These are phyloP conservation scores for Russula foetens DNA, from an alignment of 768 basidiomycete species.

Conservation along the genomic window DNA sequence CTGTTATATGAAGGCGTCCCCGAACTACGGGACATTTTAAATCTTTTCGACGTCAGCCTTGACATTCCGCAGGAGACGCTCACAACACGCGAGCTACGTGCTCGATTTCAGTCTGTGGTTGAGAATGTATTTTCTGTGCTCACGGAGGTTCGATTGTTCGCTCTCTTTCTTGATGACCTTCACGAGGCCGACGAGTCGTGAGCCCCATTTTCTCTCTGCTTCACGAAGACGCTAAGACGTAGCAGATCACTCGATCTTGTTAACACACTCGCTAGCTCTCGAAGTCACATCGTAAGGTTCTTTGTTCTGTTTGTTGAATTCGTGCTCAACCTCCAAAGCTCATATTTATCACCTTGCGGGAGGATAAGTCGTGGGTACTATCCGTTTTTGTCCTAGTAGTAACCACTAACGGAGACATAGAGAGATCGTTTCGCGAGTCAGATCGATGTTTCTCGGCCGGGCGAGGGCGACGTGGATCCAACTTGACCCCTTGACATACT, in stretches of 20 bases:
- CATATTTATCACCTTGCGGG: conserved; percentile 53
- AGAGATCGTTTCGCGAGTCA: conserved; percentile 41
- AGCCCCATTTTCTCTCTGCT: conserved; percentile 13
- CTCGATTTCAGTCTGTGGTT: conserved; percentile 62
- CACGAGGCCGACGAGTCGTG: conserved; percentile 71
- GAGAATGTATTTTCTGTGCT: conserved; percentile 63
- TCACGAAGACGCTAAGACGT: conserved; percentile 1
- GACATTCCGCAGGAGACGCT: conserved; percentile 47
- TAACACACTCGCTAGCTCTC: conserved; percentile 53
- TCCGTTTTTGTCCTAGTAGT: background rate
- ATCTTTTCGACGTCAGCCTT: conserved; percentile 43
- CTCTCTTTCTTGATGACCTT: conserved; percentile 64
- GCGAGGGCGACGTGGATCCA: conserved; percentile 60
- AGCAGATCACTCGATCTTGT: conserved; percentile 57
- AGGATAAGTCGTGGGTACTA: conserved; percentile 38
- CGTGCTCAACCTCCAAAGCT: conserved; percentile 33
- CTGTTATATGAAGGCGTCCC: conserved; percentile 65
- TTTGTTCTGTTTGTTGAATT: background rate
- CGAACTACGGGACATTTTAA: conserved; percentile 56
- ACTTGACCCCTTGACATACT: conserved; percentile 49
- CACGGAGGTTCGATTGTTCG: conserved; percentile 61
- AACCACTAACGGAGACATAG: conserved; percentile 13
- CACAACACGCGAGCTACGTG: conserved; percentile 52
- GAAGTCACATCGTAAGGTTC: conserved; percentile 50
- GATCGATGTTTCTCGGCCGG: conserved; percentile 48